Evolutionary conservation across 148 eudicot species (phyloP).

Genomic region (Simmondsia chinensis): DNA sequence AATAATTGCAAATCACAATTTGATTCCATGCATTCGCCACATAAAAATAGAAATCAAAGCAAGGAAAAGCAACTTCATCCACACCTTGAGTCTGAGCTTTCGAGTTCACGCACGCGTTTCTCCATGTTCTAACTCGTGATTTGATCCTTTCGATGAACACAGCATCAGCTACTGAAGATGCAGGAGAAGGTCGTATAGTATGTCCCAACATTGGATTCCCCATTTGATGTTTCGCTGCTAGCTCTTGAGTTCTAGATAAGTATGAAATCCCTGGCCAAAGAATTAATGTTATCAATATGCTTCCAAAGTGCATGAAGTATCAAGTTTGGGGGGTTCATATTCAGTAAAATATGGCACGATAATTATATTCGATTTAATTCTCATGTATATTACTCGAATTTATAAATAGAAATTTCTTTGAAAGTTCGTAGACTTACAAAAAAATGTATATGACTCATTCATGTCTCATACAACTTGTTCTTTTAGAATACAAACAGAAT

Average conservation of each 20-base stretch:
- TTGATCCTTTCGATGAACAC: slow-evolving; percentile 62
- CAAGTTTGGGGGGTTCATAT: not conserved
- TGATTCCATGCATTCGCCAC: no score
- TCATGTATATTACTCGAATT: no score
- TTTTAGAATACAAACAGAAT: no score
- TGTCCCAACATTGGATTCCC: slow-evolving; percentile 31
- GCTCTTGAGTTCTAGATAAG: slow-evolving; percentile 87
- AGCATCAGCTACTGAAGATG: slow-evolving; percentile 66
- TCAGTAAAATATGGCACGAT: no score
- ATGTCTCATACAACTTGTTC: no score
- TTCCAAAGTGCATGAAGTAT: not conserved
- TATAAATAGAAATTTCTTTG: no score
- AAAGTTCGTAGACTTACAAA: no score
- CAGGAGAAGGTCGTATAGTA: slow-evolving; percentile 23
- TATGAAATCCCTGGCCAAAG: slow-evolving; percentile 74
- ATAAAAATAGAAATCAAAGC: not conserved
- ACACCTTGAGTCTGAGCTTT: slow-evolving; percentile 40
- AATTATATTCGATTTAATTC: no score
- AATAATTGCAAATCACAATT: no score
- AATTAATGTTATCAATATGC: no score
- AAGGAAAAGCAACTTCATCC: slow-evolving; percentile 9
- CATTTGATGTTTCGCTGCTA: slow-evolving; percentile 28
- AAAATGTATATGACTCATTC: no score
- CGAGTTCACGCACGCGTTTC: slow-evolving; percentile 45
- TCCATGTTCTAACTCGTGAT: slow-evolving; percentile 63